Conservation (phyloP, 2,329 filamentous ascomycete species). For the Penicillium sp. region DNA sequence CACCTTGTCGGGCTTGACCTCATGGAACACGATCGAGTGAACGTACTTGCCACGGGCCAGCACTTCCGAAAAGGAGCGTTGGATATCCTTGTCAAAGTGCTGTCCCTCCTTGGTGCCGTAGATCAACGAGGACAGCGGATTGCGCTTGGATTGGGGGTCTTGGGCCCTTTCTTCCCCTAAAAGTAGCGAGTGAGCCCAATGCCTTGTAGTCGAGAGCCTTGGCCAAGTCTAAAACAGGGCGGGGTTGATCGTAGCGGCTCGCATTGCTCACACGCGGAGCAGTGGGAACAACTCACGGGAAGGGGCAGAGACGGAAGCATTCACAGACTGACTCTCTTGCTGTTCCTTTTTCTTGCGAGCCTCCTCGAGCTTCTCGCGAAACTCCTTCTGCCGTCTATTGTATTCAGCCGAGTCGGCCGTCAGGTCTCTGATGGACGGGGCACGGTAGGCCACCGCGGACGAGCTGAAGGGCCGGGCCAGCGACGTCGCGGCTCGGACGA, state of each 20-base stretch:
- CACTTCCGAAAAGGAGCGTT: constrained; percentile 92
- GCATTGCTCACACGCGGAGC: constrained; percentile 45
- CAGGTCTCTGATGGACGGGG: constrained; percentile 84
- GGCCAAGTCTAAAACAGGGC: constrained; percentile 39
- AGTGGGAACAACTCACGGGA: constrained; percentile 42
- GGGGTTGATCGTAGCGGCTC: constrained; percentile 29
- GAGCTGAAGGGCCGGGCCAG: constrained; percentile 56
- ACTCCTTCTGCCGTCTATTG: constrained; percentile 75
- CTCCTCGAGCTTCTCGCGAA: constrained; percentile 74
- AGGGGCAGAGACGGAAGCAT: constrained; percentile 43
- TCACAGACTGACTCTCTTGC: constrained; percentile 73
- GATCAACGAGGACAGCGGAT: constrained; percentile 77
- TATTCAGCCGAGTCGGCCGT: constrained; percentile 69
- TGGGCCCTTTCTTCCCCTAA: constrained; percentile 55
- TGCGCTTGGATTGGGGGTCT: constrained; percentile 61
- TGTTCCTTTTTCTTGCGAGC: constrained; percentile 69
- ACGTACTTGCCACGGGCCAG: constrained; percentile 96
- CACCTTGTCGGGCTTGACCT: constrained; percentile 91
- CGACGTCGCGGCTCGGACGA: constrained; percentile 48
- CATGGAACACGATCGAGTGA: constrained; percentile 93
- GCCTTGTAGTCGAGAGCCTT: constrained; percentile 42
- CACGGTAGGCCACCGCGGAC: constrained; percentile 47
- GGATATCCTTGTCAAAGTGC: constrained; percentile 90
- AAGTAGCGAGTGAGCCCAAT: constrained; percentile 57
- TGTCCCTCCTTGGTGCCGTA: constrained; percentile 95